These are phyloP conservation scores for Vaccinium myrtillus DNA, from an alignment of 148 eudicot species.

Conservation along the genomic window DNA sequence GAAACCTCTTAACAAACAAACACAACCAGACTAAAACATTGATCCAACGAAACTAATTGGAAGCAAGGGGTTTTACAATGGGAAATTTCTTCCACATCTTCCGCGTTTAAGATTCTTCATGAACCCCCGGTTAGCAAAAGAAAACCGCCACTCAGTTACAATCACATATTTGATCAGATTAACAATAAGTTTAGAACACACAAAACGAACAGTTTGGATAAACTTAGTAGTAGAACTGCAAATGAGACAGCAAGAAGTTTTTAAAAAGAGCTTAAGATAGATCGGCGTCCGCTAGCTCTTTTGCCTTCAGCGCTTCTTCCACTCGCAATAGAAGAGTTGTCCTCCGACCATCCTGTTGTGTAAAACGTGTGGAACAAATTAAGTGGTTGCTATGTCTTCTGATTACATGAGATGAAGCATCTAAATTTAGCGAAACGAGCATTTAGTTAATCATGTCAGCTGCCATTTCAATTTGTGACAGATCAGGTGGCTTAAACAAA, in stretches of 20 bases:
- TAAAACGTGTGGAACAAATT: background rate
- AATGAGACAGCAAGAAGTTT: background rate
- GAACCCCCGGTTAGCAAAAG: constrained; percentile 7
- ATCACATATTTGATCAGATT: background rate
- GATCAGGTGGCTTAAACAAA: background rate
- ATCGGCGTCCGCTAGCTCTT: constrained; percentile 74
- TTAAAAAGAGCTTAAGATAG: constrained; percentile 40
- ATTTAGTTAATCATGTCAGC: background rate
- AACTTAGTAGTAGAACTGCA: background rate
- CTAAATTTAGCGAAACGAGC: background rate
- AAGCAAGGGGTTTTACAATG: background rate
- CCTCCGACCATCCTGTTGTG: constrained; percentile 70
- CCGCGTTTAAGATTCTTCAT: background rate
- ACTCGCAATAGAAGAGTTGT: constrained; percentile 85
- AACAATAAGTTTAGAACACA: constrained; percentile 14
- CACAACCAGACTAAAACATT: background rate
- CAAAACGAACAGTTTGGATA: background rate
- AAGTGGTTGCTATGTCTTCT: background rate
- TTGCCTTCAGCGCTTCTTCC: constrained; percentile 71
- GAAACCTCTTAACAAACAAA: background rate
- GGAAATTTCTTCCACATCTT: background rate
- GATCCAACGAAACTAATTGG: background rate
- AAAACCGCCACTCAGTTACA: background rate
- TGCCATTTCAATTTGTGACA: background rate
- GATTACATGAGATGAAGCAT: background rate